These are phyloP conservation scores for Xylariaceae sp. DNA, from an alignment of 2,329 filamentous ascomycete species.

Conservation along the genomic window DNA sequence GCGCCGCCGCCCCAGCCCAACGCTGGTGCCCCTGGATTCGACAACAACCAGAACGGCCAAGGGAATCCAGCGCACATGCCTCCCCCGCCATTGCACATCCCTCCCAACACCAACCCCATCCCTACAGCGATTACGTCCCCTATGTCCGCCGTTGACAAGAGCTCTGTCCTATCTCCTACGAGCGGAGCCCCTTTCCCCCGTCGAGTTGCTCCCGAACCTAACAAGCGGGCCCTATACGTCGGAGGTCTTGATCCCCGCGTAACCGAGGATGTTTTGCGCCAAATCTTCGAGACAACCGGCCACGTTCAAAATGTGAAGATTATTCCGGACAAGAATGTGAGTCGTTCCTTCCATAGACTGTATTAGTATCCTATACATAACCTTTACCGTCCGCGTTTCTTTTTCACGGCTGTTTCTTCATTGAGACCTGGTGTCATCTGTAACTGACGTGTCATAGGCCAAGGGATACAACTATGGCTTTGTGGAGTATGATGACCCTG, in stretches of 20 bases:
- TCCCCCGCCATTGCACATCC: slow-evolving; percentile 86
- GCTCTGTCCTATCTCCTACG: slow-evolving; percentile 74
- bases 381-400: not conserved
- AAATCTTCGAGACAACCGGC: slow-evolving; percentile 98
- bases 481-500: slow-evolving; percentile 96
- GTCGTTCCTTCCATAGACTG: slow-evolving; percentile 35
- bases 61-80: slow-evolving; percentile 73
- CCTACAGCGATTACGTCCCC: slow-evolving; percentile 88
- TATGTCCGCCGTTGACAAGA: slow-evolving; percentile 59
- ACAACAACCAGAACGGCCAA: slow-evolving; percentile 68
- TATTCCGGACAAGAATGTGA: slow-evolving; percentile 98
- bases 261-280: slow-evolving; percentile 90
- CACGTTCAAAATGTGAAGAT: slow-evolving; percentile 99
- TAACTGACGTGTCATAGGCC: slow-evolving; percentile 48
- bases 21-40: slow-evolving; percentile 70
- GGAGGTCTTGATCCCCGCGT: slow-evolving; percentile 92
- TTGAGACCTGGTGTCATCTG: not conserved
- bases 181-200: slow-evolving; percentile 76
- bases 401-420: not conserved
- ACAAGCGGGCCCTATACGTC: slow-evolving; percentile 95
- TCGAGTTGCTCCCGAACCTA: slow-evolving; percentile 91
- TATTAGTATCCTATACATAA: not conserved
- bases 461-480: slow-evolving; percentile 99
- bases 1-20: slow-evolving; percentile 65
- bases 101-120: slow-evolving; percentile 93